Evolutionary conservation across 1,284 basidiomycete species (phyloP), one percentile per base, ranked within the genome.

Genomic region (Anthracocystis walkeri): DNA sequence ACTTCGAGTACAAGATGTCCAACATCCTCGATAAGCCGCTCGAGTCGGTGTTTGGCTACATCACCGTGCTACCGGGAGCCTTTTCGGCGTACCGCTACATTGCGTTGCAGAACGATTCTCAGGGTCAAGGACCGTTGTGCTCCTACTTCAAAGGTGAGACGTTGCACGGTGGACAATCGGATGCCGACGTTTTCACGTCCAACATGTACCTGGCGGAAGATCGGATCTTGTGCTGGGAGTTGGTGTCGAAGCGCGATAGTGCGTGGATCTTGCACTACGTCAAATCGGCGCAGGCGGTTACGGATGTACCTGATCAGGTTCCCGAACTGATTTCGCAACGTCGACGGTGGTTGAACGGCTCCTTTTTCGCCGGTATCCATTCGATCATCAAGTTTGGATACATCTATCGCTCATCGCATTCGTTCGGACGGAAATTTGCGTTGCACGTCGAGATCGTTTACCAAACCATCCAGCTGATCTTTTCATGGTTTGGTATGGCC

Each of bases 121-220:
- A 86, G 14, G 94, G 94, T 0, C 90, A 94, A 77, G 95, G 94
- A 0, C 95, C 95, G 0, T 83, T 98, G 69, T 91, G 93, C 76
- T 93, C 95, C 84, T 98, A 97, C 87, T 98, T 98, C 88, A 87
- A 95, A 45, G 95, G 95, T 25, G 88, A 95, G 91, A 85, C 91
- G 93, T 91, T 78, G 77, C 63, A 79, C 63, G 67, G 77, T 41
- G 75, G 65, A 10, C 66, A 71, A 18, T 74, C 76, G 25, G 79
- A 84, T 23, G 80, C 79, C 2, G 82, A 83, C 63, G 82, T 83
- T 21, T 84, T 84, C 31, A 81, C 79, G 16, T 76, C 73, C 49
- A 84, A 84, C 67, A 83, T 84, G 82, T 84, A 82, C 49, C 75
- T 83, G 2, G 81, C 81, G 29, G 81, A 83, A 51, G 82, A 84